These are phyloP conservation scores for Ceratorhiza oryzae-sativae DNA, from an alignment of 1,284 basidiomycete species.

Conservation along the genomic window DNA sequence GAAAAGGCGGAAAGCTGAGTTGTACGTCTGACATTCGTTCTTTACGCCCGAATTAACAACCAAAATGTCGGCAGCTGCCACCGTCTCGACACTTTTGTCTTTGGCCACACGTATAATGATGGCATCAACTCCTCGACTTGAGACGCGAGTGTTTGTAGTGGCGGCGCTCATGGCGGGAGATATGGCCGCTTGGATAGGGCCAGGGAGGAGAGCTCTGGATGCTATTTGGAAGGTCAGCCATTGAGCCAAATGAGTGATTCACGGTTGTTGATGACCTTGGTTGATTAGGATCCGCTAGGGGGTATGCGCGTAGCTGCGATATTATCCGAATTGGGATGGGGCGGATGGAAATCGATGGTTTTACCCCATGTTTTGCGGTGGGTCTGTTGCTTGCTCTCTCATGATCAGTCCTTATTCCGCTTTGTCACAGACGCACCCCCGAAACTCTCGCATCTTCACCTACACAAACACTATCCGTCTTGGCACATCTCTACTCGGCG, in stretches of 20 bases:
- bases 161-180: constrained; percentile 66
- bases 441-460: constrained; percentile 57
- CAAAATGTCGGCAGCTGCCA: constrained; percentile 53
- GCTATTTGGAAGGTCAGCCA: constrained; percentile 52
- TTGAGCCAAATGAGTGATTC: background rate
- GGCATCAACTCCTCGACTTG: background rate
- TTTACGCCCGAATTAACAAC: constrained; percentile 62
- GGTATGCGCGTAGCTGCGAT: constrained; percentile 63
- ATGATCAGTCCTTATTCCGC: background rate
- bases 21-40: constrained; percentile 34
- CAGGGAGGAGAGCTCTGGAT: constrained; percentile 67
- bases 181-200: constrained; percentile 67
- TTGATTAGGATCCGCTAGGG: constrained; percentile 51
- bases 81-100: constrained; percentile 21
- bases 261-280: background rate
- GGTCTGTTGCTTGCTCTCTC: background rate
- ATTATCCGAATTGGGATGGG: constrained; percentile 70
- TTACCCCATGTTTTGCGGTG: constrained; percentile 62
- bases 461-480: constrained; percentile 56
- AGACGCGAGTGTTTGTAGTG: background rate
- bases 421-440: constrained; percentile 50
- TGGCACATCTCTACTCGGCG: constrained; percentile 58
- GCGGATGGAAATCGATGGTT: constrained; percentile 73
- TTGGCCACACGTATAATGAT: constrained; percentile 4
- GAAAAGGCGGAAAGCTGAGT: constrained; percentile 27